A percentile compares a stretch with the other conserved stretches of the same genome.
These are phyloP conservation scores for Ceratopteris richardii DNA, from an alignment of 75 land plant species.

Conservation along the genomic window DNA sequence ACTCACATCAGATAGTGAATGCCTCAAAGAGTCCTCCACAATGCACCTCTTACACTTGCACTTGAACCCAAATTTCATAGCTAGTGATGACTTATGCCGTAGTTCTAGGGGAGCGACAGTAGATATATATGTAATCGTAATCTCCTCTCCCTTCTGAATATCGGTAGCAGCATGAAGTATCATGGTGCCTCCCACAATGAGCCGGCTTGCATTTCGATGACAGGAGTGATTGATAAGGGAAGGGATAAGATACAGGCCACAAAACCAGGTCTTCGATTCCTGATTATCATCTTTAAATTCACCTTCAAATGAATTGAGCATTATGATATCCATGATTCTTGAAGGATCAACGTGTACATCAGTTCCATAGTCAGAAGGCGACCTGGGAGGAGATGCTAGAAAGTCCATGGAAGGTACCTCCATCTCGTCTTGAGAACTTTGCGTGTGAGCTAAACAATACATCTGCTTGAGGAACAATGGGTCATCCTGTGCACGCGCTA, in stretches of 20 bases:
- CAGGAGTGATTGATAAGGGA: constrained; percentile 30
- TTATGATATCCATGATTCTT: constrained; percentile 9
- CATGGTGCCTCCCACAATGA: constrained; percentile 19
- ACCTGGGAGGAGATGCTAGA: not conserved
- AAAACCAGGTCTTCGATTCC: not conserved
- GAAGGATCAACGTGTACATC: not conserved
- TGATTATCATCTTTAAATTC: not conserved
- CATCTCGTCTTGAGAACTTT: not conserved
- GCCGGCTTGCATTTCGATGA: constrained; percentile 9
- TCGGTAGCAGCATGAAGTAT: constrained; percentile 10
- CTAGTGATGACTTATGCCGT: too few relatives aligned
- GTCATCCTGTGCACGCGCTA: too few relatives aligned
- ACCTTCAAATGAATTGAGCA: constrained; percentile 13
- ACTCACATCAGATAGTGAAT: not conserved
- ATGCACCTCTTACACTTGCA: too few relatives aligned
- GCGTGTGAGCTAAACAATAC: too few relatives aligned
- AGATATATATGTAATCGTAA: constrained; percentile 18
- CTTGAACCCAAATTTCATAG: too few relatives aligned
- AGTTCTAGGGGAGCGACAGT: too few relatives aligned
- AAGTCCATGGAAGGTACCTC: constrained; percentile 4
- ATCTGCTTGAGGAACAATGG: too few relatives aligned
- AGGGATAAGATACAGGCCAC: constrained; percentile 18
- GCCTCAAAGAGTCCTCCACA: not conserved
- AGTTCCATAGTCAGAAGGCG: too few relatives aligned
- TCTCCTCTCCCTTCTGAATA: too few relatives aligned